Percentiles rank a stretch among this genome's conserved stretches.
phyloP scores from a whole-genome alignment of 1,284 basidiomycete species.

The Melampsora americana region DNA sequence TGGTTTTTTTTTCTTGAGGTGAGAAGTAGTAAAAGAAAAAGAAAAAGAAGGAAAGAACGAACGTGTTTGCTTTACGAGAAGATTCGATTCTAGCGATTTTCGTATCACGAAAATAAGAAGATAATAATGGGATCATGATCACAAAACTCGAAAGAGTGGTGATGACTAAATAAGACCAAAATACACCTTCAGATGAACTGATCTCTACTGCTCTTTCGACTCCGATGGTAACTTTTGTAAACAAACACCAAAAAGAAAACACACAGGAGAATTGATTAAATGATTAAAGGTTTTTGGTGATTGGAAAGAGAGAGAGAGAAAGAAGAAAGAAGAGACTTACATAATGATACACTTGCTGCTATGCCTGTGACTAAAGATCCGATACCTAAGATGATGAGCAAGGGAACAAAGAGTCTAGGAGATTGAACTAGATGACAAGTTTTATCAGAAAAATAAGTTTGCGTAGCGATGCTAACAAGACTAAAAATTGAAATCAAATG shows the following conservation, averaged over 20 bases:
- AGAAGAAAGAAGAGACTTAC: not conserved
- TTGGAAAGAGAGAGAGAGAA: not conserved
- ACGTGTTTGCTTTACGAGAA: no score
- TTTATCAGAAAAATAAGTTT: slow-evolving; percentile 40
- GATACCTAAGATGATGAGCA: slow-evolving; percentile 13
- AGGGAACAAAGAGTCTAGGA: slow-evolving; percentile 22
- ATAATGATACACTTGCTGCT: slow-evolving; percentile 28
- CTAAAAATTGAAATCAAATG: no score
- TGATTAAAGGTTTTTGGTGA: no score
- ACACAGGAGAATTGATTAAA: no score
- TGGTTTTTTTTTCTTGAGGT: not conserved
- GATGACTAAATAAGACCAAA: slow-evolving; percentile 35
- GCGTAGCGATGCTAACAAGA: slow-evolving; percentile 30
- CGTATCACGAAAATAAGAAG: not conserved
- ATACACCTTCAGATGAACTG: slow-evolving; percentile 28
- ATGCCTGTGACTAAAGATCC: slow-evolving; percentile 27
- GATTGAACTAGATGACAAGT: slow-evolving; percentile 15
- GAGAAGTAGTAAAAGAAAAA: no score
- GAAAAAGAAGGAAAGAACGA: no score
- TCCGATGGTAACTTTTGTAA: not conserved
- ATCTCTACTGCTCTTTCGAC: not conserved
- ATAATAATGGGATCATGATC: not conserved
- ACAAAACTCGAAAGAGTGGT: slow-evolving; percentile 3
- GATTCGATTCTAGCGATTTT: not conserved
- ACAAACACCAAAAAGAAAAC: no score